Conservation (phyloP, 805 yeast genomes). For the Metschnikowia sp. region DNA sequence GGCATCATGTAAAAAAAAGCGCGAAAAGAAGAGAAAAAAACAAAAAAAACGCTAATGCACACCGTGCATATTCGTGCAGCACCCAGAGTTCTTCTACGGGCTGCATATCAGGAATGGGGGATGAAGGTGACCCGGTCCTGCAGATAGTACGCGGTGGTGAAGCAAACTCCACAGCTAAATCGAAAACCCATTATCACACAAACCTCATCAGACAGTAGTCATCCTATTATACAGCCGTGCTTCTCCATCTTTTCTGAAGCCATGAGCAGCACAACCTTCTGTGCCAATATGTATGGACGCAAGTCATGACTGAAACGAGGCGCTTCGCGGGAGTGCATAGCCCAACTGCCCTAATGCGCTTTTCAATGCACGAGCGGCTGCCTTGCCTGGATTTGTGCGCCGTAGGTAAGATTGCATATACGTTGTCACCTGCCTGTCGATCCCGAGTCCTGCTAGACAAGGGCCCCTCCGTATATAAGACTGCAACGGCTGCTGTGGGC, state of each 20-base stretch:
- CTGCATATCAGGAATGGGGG: not conserved
- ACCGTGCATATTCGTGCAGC: slow-evolving; percentile 3
- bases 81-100: slow-evolving; percentile 1
- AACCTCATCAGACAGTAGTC: too few species aligned
- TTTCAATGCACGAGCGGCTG: slow-evolving; percentile 4
- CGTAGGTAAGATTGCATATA: slow-evolving; percentile 9
- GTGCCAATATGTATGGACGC: not conserved
- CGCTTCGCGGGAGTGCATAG: slow-evolving; percentile 8
- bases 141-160: too few species aligned
- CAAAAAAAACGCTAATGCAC: slow-evolving; percentile 3
- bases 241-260: too few species aligned
- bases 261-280: too few species aligned
- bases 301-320: slow-evolving; percentile 3
- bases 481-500: slow-evolving; percentile 2
- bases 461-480: slow-evolving; percentile 1
- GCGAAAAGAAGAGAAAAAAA: not conserved
- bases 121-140: not conserved
- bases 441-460: slow-evolving; percentile 8
- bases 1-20: not conserved
- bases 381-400: slow-evolving; percentile 1
- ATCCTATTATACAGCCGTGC: too few species aligned
- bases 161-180: too few species aligned
- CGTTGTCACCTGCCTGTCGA: slow-evolving; percentile 8
- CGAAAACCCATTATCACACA: too few species aligned
- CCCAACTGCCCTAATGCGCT: slow-evolving; percentile 7